Conservation (phyloP, 2,329 filamentous ascomycete species). For the Pseudopyrenochaeta lycopersici region DNA sequence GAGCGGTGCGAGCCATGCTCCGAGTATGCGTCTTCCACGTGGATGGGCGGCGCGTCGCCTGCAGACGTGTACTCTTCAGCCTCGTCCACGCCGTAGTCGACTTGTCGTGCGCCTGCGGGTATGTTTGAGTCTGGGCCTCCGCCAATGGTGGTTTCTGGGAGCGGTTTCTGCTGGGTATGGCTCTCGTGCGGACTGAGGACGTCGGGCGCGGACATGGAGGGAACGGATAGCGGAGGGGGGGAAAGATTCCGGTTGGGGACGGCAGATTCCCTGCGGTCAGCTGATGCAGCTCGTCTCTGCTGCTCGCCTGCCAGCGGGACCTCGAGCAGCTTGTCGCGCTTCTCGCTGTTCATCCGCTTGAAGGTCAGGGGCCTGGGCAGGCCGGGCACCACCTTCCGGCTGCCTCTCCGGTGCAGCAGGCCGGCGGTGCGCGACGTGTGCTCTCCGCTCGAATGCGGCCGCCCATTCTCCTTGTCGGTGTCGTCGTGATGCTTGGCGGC, state of each 20-base stretch:
- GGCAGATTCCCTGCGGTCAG: slow-evolving; percentile 72
- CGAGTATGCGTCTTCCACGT: slow-evolving; percentile 37
- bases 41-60: slow-evolving; percentile 34
- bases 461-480: slow-evolving; percentile 41
- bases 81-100: slow-evolving; percentile 41
- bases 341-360: slow-evolving; percentile 83
- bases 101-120: slow-evolving; percentile 44
- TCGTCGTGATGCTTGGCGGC: slow-evolving; percentile 8
- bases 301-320: slow-evolving; percentile 70
- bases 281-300: slow-evolving; percentile 77
- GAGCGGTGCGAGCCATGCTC: slow-evolving; percentile 45
- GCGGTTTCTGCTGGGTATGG: slow-evolving; percentile 30
- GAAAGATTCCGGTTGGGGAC: slow-evolving; percentile 56
- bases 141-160: slow-evolving; percentile 37
- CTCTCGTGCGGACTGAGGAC: slow-evolving; percentile 42
- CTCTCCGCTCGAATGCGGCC: slow-evolving; percentile 46
- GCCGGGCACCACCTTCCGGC: slow-evolving; percentile 75
- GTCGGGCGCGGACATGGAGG: slow-evolving; percentile 52
- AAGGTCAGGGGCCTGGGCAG: slow-evolving; percentile 81
- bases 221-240: slow-evolving; percentile 47
- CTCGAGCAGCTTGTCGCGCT: slow-evolving; percentile 75
- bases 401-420: slow-evolving; percentile 38
- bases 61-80: slow-evolving; percentile 33
- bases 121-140: slow-evolving; percentile 41
- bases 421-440: slow-evolving; percentile 21